Base-by-base conservation (phyloP, 2,329 filamentous ascomycete species). In the Claviceps sorghi region DNA sequence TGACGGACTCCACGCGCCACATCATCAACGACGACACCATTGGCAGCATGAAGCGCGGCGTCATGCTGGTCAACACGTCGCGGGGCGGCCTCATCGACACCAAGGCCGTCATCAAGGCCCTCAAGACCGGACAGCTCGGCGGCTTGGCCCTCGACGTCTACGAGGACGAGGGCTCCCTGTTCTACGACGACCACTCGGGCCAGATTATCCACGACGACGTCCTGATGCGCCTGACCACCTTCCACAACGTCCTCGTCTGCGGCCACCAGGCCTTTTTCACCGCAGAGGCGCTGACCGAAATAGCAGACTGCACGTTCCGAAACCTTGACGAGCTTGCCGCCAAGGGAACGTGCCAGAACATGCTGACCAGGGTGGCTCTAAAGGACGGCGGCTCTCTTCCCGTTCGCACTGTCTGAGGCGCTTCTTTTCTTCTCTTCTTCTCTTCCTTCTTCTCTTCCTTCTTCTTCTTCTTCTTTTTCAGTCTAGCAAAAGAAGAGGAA, bases 231-330 rank as follows among this genome's bases (percentile, higher is more conserved):
- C 65, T 86, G 56, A 78, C 82, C 66, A 84, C 80, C 0, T 85
- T 85, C 59, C 82, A 75, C 54, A 85, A 85, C 56, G 82, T 83
- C 3, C 63, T 86, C 45, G 68, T 86, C 54, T 82, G 76, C 56
- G 81, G 82, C 0, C 82, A 86, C 58, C 82, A 85, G 68, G 82
- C 79, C 1, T 86, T 85, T 66, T 82, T 86, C 59, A 85, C 82
- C 5, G 68, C 76, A 36, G 81, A 85, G 65, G 82, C 82, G 1
- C 65, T 86, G 48, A 67, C 69, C 8, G 80, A 83, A 65, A 86
- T 85, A 58, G 75, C 81, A 1, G 72, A 76, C 46, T 75, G 71
- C 50, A 84, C 80, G 1, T 59, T 84, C 55, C 64, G 67, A 52
- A 84, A 84, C 61, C 60, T 82, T 3, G 68, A 69, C 30, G 72